These are phyloP conservation scores for Fraxinus ornus DNA, from an alignment of 305 asterid species.

Conservation along the genomic window DNA sequence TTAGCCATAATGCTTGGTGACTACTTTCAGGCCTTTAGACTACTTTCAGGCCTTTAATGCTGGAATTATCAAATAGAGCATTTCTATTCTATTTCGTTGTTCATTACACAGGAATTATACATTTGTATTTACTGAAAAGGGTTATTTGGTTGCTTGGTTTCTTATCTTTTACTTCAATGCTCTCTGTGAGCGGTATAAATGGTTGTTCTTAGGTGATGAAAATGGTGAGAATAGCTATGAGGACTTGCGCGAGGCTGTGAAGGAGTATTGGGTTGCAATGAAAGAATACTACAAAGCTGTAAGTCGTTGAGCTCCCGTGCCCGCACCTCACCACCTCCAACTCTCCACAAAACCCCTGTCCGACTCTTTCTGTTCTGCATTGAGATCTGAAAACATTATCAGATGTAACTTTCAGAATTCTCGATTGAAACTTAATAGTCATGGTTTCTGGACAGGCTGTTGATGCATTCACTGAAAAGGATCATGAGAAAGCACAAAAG, in stretches of 20 bases:
- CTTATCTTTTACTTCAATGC: conserved; percentile 21
- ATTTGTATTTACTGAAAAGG: conserved; percentile 22
- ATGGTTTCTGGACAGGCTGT: conserved; percentile 50
- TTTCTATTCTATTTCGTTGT: conserved; percentile 8
- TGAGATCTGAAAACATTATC: not conserved
- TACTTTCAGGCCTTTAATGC: not conserved
- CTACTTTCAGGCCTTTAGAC: not conserved
- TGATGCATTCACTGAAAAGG: conserved; percentile 48
- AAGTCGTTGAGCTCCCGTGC: conserved; percentile 27
- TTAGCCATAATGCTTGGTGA: not conserved
- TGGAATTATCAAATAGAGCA: conserved; percentile 14
- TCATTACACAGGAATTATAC: conserved; percentile 10
- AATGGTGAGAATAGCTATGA: conserved; percentile 50
- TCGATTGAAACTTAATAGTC: conserved; percentile 13
- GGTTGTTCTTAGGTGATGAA: conserved; percentile 45
- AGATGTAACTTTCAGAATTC: conserved; percentile 5
- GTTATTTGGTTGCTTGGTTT: conserved; percentile 21
- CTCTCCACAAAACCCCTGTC: conserved; percentile 11
- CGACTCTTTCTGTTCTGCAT: not conserved
- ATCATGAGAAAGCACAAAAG: conserved; percentile 38
- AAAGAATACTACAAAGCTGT: conserved; percentile 71
- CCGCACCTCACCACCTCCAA: not conserved
- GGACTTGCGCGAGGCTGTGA: conserved; percentile 49
- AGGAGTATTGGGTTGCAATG: conserved; percentile 61
- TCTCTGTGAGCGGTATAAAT: conserved; percentile 19